Conservation (phyloP, 371 early-diverging fungal species). For the Rhizopus arrhizus region DNA sequence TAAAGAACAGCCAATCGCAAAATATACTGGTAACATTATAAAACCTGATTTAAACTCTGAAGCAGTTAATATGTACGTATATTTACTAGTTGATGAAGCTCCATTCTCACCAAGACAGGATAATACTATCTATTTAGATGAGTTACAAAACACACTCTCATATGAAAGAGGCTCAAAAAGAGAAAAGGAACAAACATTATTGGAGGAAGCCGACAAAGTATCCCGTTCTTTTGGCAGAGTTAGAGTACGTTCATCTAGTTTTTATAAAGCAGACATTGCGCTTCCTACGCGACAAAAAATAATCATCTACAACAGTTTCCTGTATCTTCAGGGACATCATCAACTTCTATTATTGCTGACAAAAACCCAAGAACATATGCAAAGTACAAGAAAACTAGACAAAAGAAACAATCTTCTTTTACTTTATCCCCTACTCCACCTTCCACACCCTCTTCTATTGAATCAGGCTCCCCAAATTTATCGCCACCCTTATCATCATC, state of each 20-base stretch:
- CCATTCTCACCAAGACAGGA: constrained; percentile 20
- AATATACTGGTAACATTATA: background rate
- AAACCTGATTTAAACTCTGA: background rate
- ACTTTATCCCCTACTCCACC: constrained; percentile 1
- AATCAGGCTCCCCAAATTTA: background rate
- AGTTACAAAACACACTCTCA: constrained; percentile 15
- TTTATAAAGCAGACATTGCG: constrained; percentile 15
- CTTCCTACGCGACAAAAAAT: constrained; percentile 16
- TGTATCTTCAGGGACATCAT: background rate
- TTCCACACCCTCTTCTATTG: constrained; percentile 5
- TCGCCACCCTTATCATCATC: background rate
- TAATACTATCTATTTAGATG: constrained; percentile 26
- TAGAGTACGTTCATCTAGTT: constrained; percentile 10
- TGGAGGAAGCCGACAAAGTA: constrained; percentile 6
- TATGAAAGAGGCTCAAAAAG: constrained; percentile 16
- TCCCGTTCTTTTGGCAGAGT: constrained; percentile 7
- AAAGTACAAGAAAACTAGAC: background rate
- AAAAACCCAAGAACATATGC: background rate
- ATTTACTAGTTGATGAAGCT: background rate
- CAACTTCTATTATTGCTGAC: background rate
- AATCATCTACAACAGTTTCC: background rate
- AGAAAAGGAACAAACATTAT: constrained; percentile 8
- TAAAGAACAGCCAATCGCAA: background rate
- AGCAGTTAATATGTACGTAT: background rate
- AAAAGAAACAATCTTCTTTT: background rate